Conservation (phyloP, 257 asterid genomes). For the Salvia miltiorrhiza region DNA sequence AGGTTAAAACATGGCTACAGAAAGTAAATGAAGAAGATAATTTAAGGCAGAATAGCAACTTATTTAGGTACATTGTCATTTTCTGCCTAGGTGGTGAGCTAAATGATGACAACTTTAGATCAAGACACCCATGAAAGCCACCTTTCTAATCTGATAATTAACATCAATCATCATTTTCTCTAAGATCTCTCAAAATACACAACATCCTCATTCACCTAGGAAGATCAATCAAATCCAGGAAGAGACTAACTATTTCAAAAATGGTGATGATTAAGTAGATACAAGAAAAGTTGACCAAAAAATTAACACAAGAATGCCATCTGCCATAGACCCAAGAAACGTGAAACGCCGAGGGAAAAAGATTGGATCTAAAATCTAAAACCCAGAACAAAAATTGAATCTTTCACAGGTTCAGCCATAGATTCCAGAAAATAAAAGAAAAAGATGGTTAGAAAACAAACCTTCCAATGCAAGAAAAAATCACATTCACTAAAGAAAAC, state of each 20-base stretch:
- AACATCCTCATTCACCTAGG: background rate
- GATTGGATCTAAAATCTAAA: constrained; percentile 30
- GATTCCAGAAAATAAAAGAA: background rate
- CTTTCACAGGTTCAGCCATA: background rate
- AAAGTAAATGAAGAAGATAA: background rate
- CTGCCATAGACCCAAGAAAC: background rate
- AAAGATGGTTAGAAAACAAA: background rate
- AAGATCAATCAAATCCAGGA: constrained; percentile 13
- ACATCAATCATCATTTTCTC: constrained; percentile 10
- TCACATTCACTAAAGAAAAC: background rate
- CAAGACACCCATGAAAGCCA: constrained; percentile 2
- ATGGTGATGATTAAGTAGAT: background rate
- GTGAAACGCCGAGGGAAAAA: background rate
- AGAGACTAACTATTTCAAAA: background rate
- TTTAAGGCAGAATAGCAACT: constrained; percentile 10
- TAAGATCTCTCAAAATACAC: constrained; percentile 12
- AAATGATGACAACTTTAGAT: constrained; percentile 9
- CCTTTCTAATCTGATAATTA: constrained; percentile 6
- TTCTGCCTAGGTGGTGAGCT: constrained; percentile 15
- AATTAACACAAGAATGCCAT: background rate
- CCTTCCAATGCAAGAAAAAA: constrained; percentile 10
- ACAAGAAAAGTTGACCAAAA: background rate
- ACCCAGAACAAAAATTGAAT: constrained; percentile 17
- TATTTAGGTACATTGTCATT: constrained; percentile 21
- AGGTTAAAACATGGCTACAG: background rate